phyloP scores from a whole-genome alignment of 305 asterid genomes.

The Rubia balearica region DNA sequence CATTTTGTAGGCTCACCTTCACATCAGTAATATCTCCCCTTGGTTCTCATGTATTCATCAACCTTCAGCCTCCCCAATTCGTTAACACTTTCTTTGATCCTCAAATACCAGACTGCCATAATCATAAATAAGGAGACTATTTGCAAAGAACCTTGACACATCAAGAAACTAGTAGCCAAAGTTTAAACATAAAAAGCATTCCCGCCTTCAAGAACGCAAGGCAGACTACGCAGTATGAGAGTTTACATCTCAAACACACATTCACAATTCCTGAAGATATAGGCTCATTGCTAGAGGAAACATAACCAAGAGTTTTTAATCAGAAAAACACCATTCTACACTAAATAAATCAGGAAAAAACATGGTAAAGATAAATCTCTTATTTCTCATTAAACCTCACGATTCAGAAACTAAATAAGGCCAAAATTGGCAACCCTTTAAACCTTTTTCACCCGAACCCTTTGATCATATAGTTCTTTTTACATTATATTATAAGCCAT shows the following conservation, averaged over 20 bases:
- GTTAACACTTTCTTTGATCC: slow-evolving; percentile 35
- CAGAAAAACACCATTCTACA: too few species aligned
- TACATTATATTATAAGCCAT: too few species aligned
- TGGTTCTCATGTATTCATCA: slow-evolving; percentile 55
- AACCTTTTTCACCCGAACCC: too few species aligned
- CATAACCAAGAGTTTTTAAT: slow-evolving; percentile 15
- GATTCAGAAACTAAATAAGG: too few species aligned
- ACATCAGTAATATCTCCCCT: slow-evolving; percentile 77
- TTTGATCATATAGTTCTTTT: too few species aligned
- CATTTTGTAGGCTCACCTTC: slow-evolving; percentile 34
- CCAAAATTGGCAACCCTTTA: too few species aligned
- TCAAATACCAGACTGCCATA: not conserved
- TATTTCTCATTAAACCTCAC: too few species aligned
- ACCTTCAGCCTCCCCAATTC: slow-evolving; percentile 54
- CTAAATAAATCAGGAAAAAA: too few species aligned
- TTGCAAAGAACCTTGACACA: not conserved
- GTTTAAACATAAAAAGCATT: not conserved
- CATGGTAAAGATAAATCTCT: too few species aligned
- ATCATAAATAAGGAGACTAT: not conserved
- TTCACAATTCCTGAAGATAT: not conserved
- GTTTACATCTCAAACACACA: slow-evolving; percentile 1
- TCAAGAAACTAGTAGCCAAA: not conserved
- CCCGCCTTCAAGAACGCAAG: not conserved
- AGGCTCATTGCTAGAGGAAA: slow-evolving; percentile 39
- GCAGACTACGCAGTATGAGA: not conserved